These are phyloP conservation scores for Apophysomyces trapeziformis DNA, from an alignment of 371 early-diverging fungal species.

Conservation along the genomic window DNA sequence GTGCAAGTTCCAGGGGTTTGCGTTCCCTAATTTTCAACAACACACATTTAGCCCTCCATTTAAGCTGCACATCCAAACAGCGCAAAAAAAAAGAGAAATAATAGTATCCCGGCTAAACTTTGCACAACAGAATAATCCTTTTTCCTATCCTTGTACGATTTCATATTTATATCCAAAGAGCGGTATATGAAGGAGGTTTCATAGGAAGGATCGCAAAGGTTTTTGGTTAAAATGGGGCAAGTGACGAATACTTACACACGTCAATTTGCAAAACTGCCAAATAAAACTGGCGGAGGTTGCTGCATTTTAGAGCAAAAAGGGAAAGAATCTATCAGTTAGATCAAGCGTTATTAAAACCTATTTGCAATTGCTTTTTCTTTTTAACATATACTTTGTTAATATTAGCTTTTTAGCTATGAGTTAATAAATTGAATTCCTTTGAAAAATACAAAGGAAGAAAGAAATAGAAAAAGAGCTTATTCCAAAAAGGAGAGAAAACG, in stretches of 20 bases:
- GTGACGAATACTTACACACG: neutral
- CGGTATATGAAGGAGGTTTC: neutral
- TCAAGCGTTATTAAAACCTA: too few relatives aligned
- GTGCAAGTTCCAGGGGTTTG: neutral
- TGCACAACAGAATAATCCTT: too few relatives aligned
- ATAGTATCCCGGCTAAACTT: too few relatives aligned
- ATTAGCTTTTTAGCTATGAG: too few relatives aligned
- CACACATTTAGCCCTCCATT: neutral
- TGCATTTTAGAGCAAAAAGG: neutral
- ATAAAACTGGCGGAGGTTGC: slow-evolving; percentile 4
- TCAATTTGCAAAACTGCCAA: slow-evolving; percentile 7
- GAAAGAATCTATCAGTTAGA: neutral
- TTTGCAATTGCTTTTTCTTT: too few relatives aligned
- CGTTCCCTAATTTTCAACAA: neutral
- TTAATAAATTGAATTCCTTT: too few relatives aligned
- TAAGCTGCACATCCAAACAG: neutral
- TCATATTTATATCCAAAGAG: neutral
- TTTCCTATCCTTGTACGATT: neutral
- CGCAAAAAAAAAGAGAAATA: neutral
- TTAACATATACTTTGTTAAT: too few relatives aligned
- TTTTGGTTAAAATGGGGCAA: neutral
- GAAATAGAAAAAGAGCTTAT: neutral
- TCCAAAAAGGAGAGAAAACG: neutral
- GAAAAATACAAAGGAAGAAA: neutral
- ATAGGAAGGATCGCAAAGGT: neutral